Evolutionary conservation across 1,139 yeast species (phyloP).

Genomic region (Kodamaea plutei): DNA sequence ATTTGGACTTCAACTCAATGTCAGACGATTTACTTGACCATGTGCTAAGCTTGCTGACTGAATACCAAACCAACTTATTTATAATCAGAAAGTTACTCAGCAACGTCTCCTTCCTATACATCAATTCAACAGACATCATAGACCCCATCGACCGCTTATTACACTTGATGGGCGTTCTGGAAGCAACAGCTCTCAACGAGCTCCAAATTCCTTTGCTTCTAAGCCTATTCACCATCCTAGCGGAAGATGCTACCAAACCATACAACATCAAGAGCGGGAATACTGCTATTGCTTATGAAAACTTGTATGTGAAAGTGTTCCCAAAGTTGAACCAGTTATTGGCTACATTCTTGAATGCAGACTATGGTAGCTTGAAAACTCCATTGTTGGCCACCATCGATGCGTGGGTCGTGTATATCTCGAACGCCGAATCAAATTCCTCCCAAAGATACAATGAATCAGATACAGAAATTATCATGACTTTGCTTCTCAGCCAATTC

Average conservation of each 20-base stretch:
- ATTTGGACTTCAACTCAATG: conserved; percentile 5
- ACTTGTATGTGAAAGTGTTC: conserved; percentile 7
- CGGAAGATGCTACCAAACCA: conserved; percentile 49
- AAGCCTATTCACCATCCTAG: conserved; percentile 38
- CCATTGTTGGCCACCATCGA: conserved; percentile 25
- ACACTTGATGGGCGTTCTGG: not conserved
- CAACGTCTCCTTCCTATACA: conserved; percentile 50
- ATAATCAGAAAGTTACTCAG: conserved; percentile 41
- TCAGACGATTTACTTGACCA: conserved; percentile 9
- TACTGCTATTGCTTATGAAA: conserved; percentile 3
- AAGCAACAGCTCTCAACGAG: conserved; percentile 5
- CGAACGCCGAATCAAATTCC: conserved; percentile 34
- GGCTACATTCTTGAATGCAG: conserved; percentile 1
- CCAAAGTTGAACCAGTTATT: conserved; percentile 8
- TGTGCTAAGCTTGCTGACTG: conserved; percentile 7
- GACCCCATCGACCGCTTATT: conserved; percentile 6
- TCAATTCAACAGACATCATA: conserved; percentile 8
- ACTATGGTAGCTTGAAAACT: conserved; percentile 17
- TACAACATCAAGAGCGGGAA: conserved; percentile 14
- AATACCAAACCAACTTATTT: conserved; percentile 16
- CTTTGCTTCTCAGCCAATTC: conserved; percentile 20
- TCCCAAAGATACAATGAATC: conserved; percentile 28
- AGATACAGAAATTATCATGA: conserved; percentile 15
- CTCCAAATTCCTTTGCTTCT: conserved; percentile 12
- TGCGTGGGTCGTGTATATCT: conserved; percentile 33